Conservation (phyloP, 192 early-diverging fungal genomes). For the Backusella mclennaniae region DNA sequence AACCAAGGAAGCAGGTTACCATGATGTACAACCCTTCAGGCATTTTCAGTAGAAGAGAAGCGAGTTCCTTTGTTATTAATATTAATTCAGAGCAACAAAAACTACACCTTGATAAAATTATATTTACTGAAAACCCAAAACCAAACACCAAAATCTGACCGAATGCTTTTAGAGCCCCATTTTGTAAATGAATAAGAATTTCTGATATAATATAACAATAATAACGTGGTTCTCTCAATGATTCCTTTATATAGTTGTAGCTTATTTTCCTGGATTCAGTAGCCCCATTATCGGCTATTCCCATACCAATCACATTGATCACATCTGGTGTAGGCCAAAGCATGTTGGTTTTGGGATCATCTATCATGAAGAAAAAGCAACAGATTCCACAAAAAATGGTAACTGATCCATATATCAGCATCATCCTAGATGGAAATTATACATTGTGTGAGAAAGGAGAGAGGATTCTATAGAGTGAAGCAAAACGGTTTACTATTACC, state of each 20-base stretch:
- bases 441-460: no score
- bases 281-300: constrained; percentile 19
- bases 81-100: no score
- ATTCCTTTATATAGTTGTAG: constrained; percentile 17
- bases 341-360: constrained; percentile 4
- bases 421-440: background rate
- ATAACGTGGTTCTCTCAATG: constrained; percentile 13
- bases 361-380: constrained; percentile 21
- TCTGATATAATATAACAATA: background rate
- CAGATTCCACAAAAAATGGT: constrained; percentile 14
- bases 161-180: constrained; percentile 16
- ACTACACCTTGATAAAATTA: no score
- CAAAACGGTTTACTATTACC: constrained; percentile 25
- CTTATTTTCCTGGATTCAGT: constrained; percentile 9
- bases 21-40: background rate
- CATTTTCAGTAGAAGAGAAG: background rate
- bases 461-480: no score
- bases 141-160: background rate
- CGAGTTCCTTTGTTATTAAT: background rate
- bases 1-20: background rate
- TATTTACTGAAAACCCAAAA: constrained; percentile 10
- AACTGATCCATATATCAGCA: constrained; percentile 24
- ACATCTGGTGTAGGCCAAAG: background rate
- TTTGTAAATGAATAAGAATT: constrained; percentile 15
- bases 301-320: background rate